Evolutionary conservation across 495 filamentous ascomycete species (phyloP), one percentile per base, ranked within the genome.

Genomic region (Gamarada debralockiae): DNA sequence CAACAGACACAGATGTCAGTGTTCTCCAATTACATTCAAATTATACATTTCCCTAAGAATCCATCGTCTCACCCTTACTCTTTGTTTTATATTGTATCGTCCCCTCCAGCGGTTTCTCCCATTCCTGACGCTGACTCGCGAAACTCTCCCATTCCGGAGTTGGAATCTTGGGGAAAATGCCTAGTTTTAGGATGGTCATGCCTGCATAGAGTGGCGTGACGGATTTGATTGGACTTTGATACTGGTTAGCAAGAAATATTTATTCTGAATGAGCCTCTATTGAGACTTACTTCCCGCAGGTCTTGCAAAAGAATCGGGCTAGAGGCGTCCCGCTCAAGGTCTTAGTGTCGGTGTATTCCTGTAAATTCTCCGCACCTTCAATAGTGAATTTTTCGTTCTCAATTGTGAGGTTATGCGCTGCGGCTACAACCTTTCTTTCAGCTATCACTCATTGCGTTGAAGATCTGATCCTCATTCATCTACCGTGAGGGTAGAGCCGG

Each of bases 111-210:
- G 48, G 41, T n/a, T 60, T 59, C 48, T 69, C 50, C 72, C 72
- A 75, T 7, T 22, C 37, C 50, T 73, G 70, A 14, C 59, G 48
- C 34, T 69, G 62, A 7, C 38, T 43, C 5, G 46, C 64, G 50
- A 75, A 75, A 31, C 46, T 46, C 56, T 75, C 71, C 47, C 53
- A 52, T 46, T 71, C 68, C 5, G 72, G 72, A 24, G 56, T 49
- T 13, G 72, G 72, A 23, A 73, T 71, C 13, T 66, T 63, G 12
- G 65, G 66, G 48, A 73, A 70, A 29, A 75, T 69, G 3, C 72
- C 72, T 57, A 73, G 59, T 58, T 75, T 75, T 15, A 73, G 20
- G 6, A 75, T 54, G 3, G 65, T 53, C 47, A 68, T 73, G 3
- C 62, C 67, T 0, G 54, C 52, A 13, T 55, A 59, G 12, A 57